Evolutionary conservation across 23 red algal species (phyloP), one percentile per base, ranked within the genome.

Genomic region (Gracilaria caudata): DNA sequence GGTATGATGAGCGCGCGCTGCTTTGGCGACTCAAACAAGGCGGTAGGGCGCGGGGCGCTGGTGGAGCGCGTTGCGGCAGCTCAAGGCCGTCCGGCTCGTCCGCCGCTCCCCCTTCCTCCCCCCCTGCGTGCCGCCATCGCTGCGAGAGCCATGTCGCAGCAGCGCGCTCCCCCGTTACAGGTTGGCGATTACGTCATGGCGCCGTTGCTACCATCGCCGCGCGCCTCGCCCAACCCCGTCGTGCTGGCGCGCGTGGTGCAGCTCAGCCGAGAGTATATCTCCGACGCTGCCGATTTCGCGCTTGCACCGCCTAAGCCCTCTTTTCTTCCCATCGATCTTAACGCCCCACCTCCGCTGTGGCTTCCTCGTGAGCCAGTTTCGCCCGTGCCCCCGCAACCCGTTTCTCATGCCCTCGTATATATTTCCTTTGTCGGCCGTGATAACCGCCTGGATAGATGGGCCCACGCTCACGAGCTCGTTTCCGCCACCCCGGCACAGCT

Each of bases 371-470:
- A 75, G 2, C 70, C 43, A 38, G 70, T 49, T 40, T 13, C 43
- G 12, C 21, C 19, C 70, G 70, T 49, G 3, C 39, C 70, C 4
- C 38, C 70, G 29, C 85, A 79, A 57, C 85, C 85, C 43, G 75
- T 89, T 23, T n/a, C 57, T 2, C 49, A 32, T 37, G 87, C 77
- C 14, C 51, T 32, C 11, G 76, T 82, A 4, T 96, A 96, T 71
- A 68, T 96, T 43, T 88, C 93, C 77, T 91, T 92, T 26, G 41
- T 60, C 6, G 84, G 86, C 23, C 90, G 51, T 8, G 90, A 96
- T 68, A 71, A 83, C 36, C 88, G 94, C 7, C 75, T 96, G 35
- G 94, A 96, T 16, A 73, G 87, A 75, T 96, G 94, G 94, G 83
- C 92, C 60, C 24, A 47, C n/a, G 43, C 81, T 11, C 21, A 53